These are phyloP conservation scores for Globisporangium canariense DNA, from an alignment of 352 stramenopile genomes.

Conservation along the genomic window DNA sequence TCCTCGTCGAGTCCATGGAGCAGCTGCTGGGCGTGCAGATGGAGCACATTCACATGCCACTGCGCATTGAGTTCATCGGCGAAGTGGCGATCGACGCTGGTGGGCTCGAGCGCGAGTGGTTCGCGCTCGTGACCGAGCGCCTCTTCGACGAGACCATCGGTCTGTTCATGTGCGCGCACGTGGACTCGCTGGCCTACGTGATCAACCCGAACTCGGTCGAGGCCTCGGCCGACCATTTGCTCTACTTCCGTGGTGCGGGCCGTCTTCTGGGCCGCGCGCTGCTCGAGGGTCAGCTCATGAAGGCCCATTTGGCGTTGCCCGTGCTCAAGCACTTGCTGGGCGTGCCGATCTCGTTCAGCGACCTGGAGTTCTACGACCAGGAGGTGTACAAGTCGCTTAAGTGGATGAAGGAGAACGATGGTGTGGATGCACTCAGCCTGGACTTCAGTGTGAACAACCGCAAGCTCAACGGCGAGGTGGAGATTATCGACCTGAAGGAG, in stretches of 20 bases:
- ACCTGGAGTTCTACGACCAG: slow-evolving; percentile 88
- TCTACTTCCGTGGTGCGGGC: slow-evolving; percentile 97
- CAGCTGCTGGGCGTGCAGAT: slow-evolving; percentile 80
- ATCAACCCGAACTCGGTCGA: slow-evolving; percentile 84
- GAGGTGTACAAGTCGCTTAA: slow-evolving; percentile 82
- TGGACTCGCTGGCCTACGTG: slow-evolving; percentile 75
- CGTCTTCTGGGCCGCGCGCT: slow-evolving; percentile 95
- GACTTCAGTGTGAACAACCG: slow-evolving; percentile 84
- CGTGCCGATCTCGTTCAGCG: slow-evolving; percentile 84
- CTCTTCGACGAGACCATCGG: slow-evolving; percentile 88
- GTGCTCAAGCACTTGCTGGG: slow-evolving; percentile 85
- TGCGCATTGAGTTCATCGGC: slow-evolving; percentile 87
- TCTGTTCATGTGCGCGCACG: slow-evolving; percentile 83
- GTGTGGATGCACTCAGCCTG: slow-evolving; percentile 67
- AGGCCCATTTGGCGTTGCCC: slow-evolving; percentile 77
- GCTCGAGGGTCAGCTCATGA: slow-evolving; percentile 93
- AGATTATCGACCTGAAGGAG: slow-evolving; percentile 82
- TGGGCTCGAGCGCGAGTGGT: slow-evolving; percentile 89
- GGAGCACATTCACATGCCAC: slow-evolving; percentile 84
- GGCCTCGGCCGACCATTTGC: slow-evolving; percentile 91
- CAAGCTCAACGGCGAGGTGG: slow-evolving; percentile 69
- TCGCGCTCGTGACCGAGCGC: slow-evolving; percentile 76
- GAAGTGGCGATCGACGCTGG: slow-evolving; percentile 89
- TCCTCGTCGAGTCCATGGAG: slow-evolving; percentile 84
- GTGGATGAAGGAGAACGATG: slow-evolving; percentile 84